phyloP scores from a whole-genome alignment of 805 yeast species.

The Wickerhamiella azyma region DNA sequence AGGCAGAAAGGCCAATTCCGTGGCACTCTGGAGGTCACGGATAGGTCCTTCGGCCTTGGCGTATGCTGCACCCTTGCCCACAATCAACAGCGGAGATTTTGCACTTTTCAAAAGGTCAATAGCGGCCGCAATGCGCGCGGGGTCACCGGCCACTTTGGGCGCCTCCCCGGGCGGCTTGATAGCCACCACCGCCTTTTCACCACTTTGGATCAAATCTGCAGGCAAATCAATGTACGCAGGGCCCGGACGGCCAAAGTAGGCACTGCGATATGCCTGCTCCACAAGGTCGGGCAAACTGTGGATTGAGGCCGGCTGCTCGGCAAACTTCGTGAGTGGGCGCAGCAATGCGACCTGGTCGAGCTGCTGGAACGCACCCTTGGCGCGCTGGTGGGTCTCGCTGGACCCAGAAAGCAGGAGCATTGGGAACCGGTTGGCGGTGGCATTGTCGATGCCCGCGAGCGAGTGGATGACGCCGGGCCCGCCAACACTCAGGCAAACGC shows the following conservation, averaged over 20 bases:
- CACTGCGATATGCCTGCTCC: conserved; percentile 34
- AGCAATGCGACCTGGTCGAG: conserved; percentile 47
- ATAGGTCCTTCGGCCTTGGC: conserved; percentile 30
- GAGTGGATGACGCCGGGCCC: conserved; percentile 66
- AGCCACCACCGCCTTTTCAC: neutral
- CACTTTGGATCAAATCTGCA: conserved; percentile 40
- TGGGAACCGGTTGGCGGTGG: conserved; percentile 52
- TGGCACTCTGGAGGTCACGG: conserved; percentile 30
- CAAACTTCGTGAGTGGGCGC: conserved; percentile 37
- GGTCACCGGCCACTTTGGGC: conserved; percentile 30
- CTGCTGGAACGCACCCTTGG: conserved; percentile 60
- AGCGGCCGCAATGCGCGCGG: conserved; percentile 26
- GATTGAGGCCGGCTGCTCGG: conserved; percentile 31
- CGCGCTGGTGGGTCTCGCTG: conserved; percentile 33
- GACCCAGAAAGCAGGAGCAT: conserved; percentile 54
- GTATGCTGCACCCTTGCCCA: conserved; percentile 57
- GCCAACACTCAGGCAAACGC: conserved; percentile 56
- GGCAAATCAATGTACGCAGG: conserved; percentile 52
- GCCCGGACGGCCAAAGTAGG: conserved; percentile 43
- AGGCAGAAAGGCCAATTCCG: conserved; percentile 45
- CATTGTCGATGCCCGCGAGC: conserved; percentile 49
- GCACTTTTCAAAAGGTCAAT: conserved; percentile 27
- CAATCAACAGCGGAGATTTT: conserved; percentile 38
- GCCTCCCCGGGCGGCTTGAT: conserved; percentile 22
- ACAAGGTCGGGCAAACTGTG: conserved; percentile 29